A percentile compares a stretch with the other conserved stretches of the same genome.
phyloP scores from a whole-genome alignment of 805 yeast genomes.

The Saccharomycopsis lassenensis region DNA sequence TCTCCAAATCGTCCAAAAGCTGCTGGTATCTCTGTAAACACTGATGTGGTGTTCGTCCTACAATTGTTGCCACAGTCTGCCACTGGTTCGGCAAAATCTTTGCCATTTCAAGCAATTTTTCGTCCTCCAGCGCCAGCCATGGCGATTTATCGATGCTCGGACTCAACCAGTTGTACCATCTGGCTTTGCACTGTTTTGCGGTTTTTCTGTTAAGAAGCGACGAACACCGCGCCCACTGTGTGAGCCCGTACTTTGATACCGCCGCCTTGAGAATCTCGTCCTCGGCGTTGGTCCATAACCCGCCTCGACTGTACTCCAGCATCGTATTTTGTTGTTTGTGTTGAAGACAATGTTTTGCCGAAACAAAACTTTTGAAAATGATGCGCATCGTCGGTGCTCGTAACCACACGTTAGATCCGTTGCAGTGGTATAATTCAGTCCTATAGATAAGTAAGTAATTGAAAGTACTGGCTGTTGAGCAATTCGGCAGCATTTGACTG shows the following conservation, averaged over 20 bases:
- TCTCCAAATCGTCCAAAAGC: conserved; percentile 44
- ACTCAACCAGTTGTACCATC: conserved; percentile 85
- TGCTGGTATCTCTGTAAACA: conserved; percentile 79
- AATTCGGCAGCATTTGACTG: no score
- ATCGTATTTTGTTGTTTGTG: no score
- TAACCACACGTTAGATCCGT: no score
- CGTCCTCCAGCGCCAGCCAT: conserved; percentile 76
- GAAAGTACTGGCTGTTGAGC: no score
- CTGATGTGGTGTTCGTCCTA: conserved; percentile 79
- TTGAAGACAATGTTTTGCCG: no score
- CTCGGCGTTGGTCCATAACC: conserved; percentile 28
- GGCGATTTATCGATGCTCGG: conserved; percentile 54
- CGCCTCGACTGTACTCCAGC: conserved; percentile 16
- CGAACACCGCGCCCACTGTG: conserved; percentile 91
- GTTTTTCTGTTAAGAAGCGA: conserved; percentile 76
- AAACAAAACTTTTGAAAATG: no score
- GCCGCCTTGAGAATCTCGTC: conserved; percentile 89
- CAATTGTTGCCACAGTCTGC: conserved; percentile 75
- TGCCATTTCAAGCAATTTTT: conserved; percentile 52
- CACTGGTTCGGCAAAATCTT: conserved; percentile 82
- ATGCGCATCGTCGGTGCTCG: no score
- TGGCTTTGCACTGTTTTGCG: conserved; percentile 82
- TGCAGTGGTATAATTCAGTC: no score
- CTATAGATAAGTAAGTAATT: no score
- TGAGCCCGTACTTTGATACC: conserved; percentile 83